Evolutionary conservation across 495 filamentous ascomycete genomes (phyloP), one percentile per base, ranked within the genome.

Genomic region (Copromyces sp.): DNA sequence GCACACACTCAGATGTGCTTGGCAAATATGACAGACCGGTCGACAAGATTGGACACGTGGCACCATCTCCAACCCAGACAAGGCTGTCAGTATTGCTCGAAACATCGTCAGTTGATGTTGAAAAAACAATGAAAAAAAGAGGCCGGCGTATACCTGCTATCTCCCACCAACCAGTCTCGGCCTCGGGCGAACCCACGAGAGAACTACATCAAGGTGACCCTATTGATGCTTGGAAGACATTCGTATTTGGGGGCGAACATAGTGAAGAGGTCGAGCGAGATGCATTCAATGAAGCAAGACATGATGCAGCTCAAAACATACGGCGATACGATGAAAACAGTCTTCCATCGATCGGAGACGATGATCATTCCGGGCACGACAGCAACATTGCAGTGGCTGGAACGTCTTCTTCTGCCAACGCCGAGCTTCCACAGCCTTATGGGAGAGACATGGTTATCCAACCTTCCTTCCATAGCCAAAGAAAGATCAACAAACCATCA

Each of bases 161-260:
- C 14, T 65, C 53, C 29, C 35, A 65, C 29, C 53, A 65, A 65
- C 5, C 53, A 32, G 29, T 65, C 7, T 35, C 29, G 7, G 7
- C 53, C 12, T 5, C 29, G 35, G 3, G 29, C 14, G 29, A 65
- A 35, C 29, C 14, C 14, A 65, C 29, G 29, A 37, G 14, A 32
- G 53, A 29, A 65, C 14, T 65, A 65, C 53, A 65, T 35, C 53
- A 32, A 16, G 29, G 12, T n/a, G 77, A 81, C 69, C 73, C 72
- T 6, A 77, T 81, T 39, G 70, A 75, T 20, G 75, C 73, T 45
- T 85, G 83, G 83, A 83, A 79, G 73, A 77, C 76, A 47, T 84
- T 85, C 47, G 80, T 78, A 3, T 80, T 81, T 39, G 79, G 79
- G 6, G 76, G 76, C 4, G 78, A 80, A 3, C 29, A 69, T 20